Base-by-base conservation (phyloP, 2,329 filamentous ascomycete genomes). In the Xylaria sp. region DNA sequence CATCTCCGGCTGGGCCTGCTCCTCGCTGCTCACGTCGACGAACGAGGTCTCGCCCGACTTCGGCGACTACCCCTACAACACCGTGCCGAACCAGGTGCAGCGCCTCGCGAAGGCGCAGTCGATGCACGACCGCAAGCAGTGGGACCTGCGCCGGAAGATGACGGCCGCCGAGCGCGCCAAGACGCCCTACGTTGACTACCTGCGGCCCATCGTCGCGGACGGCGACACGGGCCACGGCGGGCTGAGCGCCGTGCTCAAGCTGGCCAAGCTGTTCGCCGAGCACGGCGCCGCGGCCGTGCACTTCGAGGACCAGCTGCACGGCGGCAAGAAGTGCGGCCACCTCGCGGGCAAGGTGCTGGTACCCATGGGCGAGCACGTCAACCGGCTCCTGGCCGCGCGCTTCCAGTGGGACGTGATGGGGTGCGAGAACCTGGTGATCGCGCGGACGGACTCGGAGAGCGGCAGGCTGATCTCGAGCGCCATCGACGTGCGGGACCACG, bases 331-430 rank as follows among this genome's bases (percentile, higher is more conserved):
- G 76, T 99, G 94, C 69, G 94, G 94, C 16, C 94, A 99, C 75
- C 78, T 97, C 57, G 94, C 94, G 1, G 94, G 94, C 63, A 99
- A 97, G 72, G 94, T 97, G 1, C 80, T 99, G 7, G 94, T 97
- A 2, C 93, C 94, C 0, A 86, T 92, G 0, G 90, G 92, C 56
- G 94, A 97, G 71, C 94, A 99, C 77, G 96, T 97, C 79, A 97
- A 96, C 76, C 88, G 94, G 22, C 85, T 99, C 4, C 87, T 92
- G 18, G 92, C 94, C 1, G 87, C 93, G 2, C 87, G 94, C 55
- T 97, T 96, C 77, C 94, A 99, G 70, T 99, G 93, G 93, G 94
- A 99, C 68, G 81, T 97, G 64, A 97, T 99, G 93, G 94, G 93
- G 43, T 87, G 85, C 48, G 94, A 99, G 76, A 97, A 96, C 71